These are phyloP conservation scores for Aspergillus kassunensis DNA, from an alignment of 495 filamentous ascomycete genomes.

Conservation along the genomic window DNA sequence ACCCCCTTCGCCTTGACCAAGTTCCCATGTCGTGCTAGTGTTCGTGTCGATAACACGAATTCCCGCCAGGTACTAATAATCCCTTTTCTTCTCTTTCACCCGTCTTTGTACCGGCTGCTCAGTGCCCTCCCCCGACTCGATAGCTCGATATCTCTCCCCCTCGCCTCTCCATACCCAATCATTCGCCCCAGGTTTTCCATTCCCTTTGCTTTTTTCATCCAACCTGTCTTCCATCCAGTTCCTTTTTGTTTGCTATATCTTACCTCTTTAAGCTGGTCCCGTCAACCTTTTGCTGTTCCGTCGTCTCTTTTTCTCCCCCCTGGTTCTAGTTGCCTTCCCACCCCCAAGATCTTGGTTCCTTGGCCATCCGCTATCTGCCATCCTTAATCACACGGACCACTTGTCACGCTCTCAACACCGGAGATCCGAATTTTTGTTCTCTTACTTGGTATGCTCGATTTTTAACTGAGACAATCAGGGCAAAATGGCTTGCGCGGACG, in stretches of 20 bases:
- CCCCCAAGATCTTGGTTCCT: slow-evolving; percentile 6
- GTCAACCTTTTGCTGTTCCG: neutral
- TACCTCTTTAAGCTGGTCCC: slow-evolving; percentile 6
- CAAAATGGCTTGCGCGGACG: slow-evolving; percentile 57
- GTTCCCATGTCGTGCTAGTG: slow-evolving; percentile 42
- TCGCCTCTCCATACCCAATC: slow-evolving; percentile 3
- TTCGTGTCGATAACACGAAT: slow-evolving; percentile 39
- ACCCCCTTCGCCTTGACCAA: neutral
- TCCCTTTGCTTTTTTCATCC: slow-evolving; percentile 10
- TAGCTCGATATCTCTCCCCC: slow-evolving; percentile 6
- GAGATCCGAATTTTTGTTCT: slow-evolving; percentile 6
- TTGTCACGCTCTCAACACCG: neutral
- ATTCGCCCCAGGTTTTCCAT: slow-evolving; percentile 7
- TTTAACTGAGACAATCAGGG: slow-evolving; percentile 27
- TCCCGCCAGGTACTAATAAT: slow-evolving; percentile 27
- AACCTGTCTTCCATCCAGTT: neutral
- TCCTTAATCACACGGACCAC: slow-evolving; percentile 7
- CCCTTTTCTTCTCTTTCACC: neutral
- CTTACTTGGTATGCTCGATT: slow-evolving; percentile 22
- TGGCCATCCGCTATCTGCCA: too few relatives aligned
- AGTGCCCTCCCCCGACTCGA: slow-evolving; percentile 1
- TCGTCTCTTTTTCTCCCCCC: slow-evolving; percentile 5
- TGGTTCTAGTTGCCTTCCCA: neutral
- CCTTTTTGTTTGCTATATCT: neutral
- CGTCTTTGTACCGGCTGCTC: slow-evolving; percentile 7